A percentile compares a stretch with the other conserved stretches of the same genome.
Evolutionary conservation across 2,329 filamentous ascomycete species (phyloP).

Genomic region (Colletotrichum neosansevieriae): DNA sequence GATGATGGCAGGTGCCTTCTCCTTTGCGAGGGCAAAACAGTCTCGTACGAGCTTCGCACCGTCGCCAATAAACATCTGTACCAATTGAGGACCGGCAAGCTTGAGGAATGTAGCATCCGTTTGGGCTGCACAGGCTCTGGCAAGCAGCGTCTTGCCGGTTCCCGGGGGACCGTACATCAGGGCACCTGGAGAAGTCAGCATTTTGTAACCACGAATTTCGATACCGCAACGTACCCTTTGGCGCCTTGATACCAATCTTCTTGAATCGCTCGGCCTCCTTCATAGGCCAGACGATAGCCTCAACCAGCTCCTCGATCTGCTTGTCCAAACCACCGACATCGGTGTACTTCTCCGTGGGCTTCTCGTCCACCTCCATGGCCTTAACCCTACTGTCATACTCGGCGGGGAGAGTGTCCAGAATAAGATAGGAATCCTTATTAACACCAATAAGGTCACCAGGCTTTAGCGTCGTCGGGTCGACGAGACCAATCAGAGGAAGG

Average conservation of each 20-base stretch:
- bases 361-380: conserved; percentile 99
- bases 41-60: conserved; percentile 97
- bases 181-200: conserved; percentile 72
- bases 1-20: conserved; percentile 98
- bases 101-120: conserved; percentile 99
- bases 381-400: conserved; percentile 99
- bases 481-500: conserved; percentile 94
- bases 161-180: conserved; percentile 97
- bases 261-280: conserved; percentile 99
- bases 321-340: conserved; percentile 98
- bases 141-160: conserved; percentile 91
- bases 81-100: conserved; percentile 94
- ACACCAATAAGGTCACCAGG: conserved; percentile 97
- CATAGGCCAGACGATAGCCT: conserved; percentile 99
- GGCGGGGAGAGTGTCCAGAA: conserved; percentile 94
- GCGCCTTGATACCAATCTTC: conserved; percentile 99
- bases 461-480: conserved; percentile 95
- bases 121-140: conserved; percentile 95
- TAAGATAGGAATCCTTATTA: conserved; percentile 98
- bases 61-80: conserved; percentile 99
- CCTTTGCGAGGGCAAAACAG: conserved; percentile 96
- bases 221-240: conserved; percentile 78
- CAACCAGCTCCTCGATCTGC: conserved; percentile 98
- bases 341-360: conserved; percentile 98
- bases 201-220: conserved; percentile 26